These are phyloP conservation scores for Pythium diclinum DNA, from an alignment of 352 stramenopile species.

Conservation along the genomic window DNA sequence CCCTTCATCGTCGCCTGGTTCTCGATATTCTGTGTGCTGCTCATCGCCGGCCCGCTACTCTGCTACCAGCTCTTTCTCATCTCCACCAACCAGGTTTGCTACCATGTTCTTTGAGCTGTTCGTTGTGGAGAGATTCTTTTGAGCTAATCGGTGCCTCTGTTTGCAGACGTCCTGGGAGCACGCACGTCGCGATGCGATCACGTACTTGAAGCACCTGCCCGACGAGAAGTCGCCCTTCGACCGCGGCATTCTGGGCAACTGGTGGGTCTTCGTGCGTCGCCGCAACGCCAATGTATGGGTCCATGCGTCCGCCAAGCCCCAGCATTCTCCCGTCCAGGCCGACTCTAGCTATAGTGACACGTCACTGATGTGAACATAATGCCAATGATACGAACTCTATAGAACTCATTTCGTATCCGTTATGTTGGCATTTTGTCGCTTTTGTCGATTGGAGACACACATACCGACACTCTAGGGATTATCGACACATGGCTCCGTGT, in stretches of 20 bases:
- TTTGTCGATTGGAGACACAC: conserved; percentile 1
- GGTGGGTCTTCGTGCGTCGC: conserved; percentile 47
- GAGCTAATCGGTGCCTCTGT: neutral
- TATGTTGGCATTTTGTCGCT: neutral
- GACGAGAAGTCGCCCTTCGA: conserved; percentile 65
- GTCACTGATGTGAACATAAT: conserved; percentile 24
- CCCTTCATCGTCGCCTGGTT: conserved; percentile 64
- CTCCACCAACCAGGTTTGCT: conserved; percentile 53
- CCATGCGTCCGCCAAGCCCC: conserved; percentile 26
- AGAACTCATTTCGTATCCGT: neutral
- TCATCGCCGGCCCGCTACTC: conserved; percentile 59
- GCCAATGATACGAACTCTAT: conserved; percentile 15
- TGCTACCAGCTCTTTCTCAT: conserved; percentile 71
- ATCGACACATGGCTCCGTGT: conserved; percentile 3
- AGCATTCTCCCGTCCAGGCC: conserved; percentile 18
- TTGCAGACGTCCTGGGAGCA: conserved; percentile 74
- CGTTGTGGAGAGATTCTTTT: neutral
- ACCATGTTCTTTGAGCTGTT: neutral
- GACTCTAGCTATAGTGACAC: conserved; percentile 4
- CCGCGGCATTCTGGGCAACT: conserved; percentile 56
- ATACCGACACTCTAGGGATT: neutral
- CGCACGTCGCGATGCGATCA: conserved; percentile 61
- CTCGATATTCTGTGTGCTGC: conserved; percentile 50
- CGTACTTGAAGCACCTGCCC: conserved; percentile 61
- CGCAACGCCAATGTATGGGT: conserved; percentile 66